Base-by-base conservation (phyloP, 2,329 filamentous ascomycete genomes). In the Apiospora hydei region DNA sequence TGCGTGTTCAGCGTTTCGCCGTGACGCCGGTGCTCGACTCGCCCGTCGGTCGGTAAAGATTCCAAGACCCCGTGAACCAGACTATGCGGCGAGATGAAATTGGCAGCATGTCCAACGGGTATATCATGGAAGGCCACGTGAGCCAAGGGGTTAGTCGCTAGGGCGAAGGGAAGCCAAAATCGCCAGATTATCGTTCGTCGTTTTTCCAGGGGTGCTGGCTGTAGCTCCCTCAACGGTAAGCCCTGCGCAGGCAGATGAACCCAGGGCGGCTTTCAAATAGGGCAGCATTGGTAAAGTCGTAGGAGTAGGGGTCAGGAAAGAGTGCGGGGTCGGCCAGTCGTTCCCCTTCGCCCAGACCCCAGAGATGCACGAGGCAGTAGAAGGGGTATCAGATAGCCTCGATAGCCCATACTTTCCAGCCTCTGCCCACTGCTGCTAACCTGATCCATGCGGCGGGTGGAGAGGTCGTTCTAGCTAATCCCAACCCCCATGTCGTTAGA, bases 301-400 rank as follows among this genome's bases (percentile, higher is more conserved):
- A 18, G 3, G 41, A 1, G 57, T 38, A 64, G 30, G 57, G 30
- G 30, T n/a, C 57, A 41, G 24, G 14, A 21, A n/a, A n/a, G 57
- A 41, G 57, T 64, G 57, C 57, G 57, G 57, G 57, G 57, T 64
- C 34, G 34, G 18, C 57, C 34, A 64, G 57, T 21, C 34, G 6
- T 64, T 64, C 57, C 57, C 57, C 10, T 64, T 64, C 57, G 30
- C 57, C 57, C 57, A 64, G 57, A 64, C 57, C 57, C 57, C 57
- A 41, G 57, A 64, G 21, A 64, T 64, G 57, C 57, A 41, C 57
- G 57, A 64, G 18, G 26, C 26, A 30, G 26, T 30, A 30, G 26
- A 30, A 30, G 26, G 26, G 30, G 57, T 64, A 64, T 64, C 57
- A 64, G 30, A n/a, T 64, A 41, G 34, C 57, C 53, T 34, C 41